phyloP scores from a whole-genome alignment of 108 stramenopile genomes.

The Asterionellopsis glacialis region DNA sequence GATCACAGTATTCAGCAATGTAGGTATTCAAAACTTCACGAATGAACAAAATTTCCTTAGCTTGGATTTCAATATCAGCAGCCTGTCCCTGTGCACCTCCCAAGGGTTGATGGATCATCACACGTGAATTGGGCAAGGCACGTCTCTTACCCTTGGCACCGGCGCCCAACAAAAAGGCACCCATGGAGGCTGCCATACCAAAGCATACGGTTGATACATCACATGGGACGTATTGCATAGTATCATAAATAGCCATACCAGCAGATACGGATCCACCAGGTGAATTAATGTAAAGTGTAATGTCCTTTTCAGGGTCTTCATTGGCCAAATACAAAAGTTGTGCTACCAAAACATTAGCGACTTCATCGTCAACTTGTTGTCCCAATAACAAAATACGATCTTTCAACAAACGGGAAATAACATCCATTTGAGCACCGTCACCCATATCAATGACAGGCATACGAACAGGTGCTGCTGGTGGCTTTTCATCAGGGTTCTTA shows the following conservation, averaged over 20 bases:
- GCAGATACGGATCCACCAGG: conserved; percentile 89
- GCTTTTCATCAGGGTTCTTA: conserved; percentile 70
- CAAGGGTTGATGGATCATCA: conserved; percentile 98
- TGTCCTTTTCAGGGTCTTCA: conserved; percentile 91
- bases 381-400: conserved; percentile 92
- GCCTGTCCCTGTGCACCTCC: conserved; percentile 96
- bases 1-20: conserved; percentile 90
- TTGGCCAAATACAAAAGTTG: conserved; percentile 93
- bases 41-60: conserved; percentile 95
- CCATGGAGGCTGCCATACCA: conserved; percentile 97
- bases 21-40: conserved; percentile 85
- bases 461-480: conserved; percentile 39
- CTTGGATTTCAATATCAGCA: conserved; percentile 96
- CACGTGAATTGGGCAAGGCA: conserved; percentile 89
- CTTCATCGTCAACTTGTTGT: conserved; percentile 89
- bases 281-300: conserved; percentile 95
- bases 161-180: conserved; percentile 92
- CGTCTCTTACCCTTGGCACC: conserved; percentile 87
- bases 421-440: conserved; percentile 83
- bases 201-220: conserved; percentile 95
- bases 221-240: conserved; percentile 96
- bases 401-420: conserved; percentile 89
- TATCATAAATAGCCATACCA: conserved; percentile 96
- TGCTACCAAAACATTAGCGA: conserved; percentile 90
- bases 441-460: conserved; percentile 72